These are phyloP conservation scores for Plasmopara halstedii DNA, from an alignment of 352 stramenopile genomes.

Conservation along the genomic window DNA sequence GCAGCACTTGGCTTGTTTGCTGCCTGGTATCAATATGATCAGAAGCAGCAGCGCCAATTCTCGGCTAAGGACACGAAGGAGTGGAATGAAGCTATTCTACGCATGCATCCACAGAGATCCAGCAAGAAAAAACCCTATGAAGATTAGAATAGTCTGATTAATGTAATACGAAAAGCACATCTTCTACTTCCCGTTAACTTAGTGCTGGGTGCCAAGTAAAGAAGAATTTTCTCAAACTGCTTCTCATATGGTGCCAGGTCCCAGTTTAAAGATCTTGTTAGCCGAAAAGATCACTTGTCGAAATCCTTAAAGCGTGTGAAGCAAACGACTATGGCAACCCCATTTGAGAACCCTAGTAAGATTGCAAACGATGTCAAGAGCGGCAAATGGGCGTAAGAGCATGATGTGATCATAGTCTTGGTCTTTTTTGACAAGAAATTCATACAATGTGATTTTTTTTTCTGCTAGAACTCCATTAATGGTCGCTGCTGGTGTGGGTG, in stretches of 20 bases:
- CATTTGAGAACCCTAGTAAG: constrained; percentile 24
- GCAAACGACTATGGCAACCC: constrained; percentile 12
- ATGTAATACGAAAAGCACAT: no score
- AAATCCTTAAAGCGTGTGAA: neutral
- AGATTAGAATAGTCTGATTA: constrained; percentile 1
- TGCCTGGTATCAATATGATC: constrained; percentile 52
- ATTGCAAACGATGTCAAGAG: constrained; percentile 27
- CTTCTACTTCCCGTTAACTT: neutral
- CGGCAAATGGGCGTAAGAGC: constrained; percentile 26
- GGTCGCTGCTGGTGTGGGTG: constrained; percentile 20
- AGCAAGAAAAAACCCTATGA: constrained; percentile 15
- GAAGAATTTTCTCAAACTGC: neutral
- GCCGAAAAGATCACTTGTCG: constrained; percentile 2
- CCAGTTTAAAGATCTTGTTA: constrained; percentile 1
- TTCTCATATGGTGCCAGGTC: constrained; percentile 1
- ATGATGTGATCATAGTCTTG: neutral
- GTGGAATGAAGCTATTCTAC: constrained; percentile 57
- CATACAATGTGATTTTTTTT: neutral
- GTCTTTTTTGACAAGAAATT: neutral
- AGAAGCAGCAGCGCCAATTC: constrained; percentile 53
- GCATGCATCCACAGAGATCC: constrained; percentile 28
- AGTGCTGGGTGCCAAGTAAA: no score
- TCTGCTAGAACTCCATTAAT: constrained; percentile 14
- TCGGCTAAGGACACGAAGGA: constrained; percentile 26
- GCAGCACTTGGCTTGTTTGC: constrained; percentile 30